Evolutionary conservation across 805 yeast species (phyloP), one percentile per base, ranked within the genome.

Genomic region (Cyberlindnera japonica): DNA sequence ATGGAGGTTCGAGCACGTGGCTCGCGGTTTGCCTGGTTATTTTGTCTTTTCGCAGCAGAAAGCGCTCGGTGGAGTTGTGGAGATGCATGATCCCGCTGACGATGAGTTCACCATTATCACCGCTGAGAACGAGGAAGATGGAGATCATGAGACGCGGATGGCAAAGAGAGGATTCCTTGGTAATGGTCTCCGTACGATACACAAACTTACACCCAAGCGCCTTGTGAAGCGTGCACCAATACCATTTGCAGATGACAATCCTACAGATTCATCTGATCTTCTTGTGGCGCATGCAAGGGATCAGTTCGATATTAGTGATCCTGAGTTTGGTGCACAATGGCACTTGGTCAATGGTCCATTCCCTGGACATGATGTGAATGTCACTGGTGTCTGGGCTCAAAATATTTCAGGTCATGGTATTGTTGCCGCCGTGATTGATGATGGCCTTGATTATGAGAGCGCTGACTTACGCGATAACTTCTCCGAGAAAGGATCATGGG

Each of bases 401-500:
- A 84, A 83, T 35, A 77, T 83, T 41, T 83, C 93, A 0, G 99
- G 99, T 1, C 62, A 71, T 26, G 91, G 93, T 5, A 71, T 87
- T 6, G 87, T 85, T 1, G 82, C 90, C 1, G 96, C 97, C 2
- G 74, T 93, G 28, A 83, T 93, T 0, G 99, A 93, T 62, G 99
- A 93, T 63, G 99, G 99, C 1, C 62, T 93, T 20, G 99, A 93
- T 64, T 81, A 75, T 57, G 85, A 83, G 40, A 79, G 80, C 54
- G 74, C 70, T 2, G 98, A 93, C 63, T 67, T 93, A 44, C 65
- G 68, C 22, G 77, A 69, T 28, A 85, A 83, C 52, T 93, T 83
- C 59, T 76, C 74, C 54, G 63, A 69, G 12, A 79, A 77, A 48
- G 99, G 98, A 3, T 88, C 96, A 7, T 93, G 91, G 86, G 99